Base-by-base conservation (phyloP, 345 rosid genomes). In the Aquilaria sinensis region DNA sequence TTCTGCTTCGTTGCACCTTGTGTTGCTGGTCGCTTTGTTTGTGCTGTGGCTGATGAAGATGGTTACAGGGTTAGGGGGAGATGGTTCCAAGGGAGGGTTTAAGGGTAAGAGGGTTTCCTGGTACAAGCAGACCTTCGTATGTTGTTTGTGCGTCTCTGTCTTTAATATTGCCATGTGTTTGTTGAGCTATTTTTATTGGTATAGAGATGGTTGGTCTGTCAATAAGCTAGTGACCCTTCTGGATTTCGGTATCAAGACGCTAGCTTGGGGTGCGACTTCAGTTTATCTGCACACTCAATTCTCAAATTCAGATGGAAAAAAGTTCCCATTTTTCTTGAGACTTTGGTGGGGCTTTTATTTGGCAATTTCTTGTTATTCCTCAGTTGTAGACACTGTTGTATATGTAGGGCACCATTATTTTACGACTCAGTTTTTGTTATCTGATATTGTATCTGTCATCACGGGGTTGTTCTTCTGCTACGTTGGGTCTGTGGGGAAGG, bases 321-420 rank as follows among this genome's bases (percentile, higher is more conserved):
- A 67, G 56, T 74, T 85, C 32, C 85, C 84, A 4, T 47, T 80
- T 52, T 60, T 76, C 3, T 75, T 90, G 66, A 80, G 87, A 65
- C 55, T 83, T 56, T 90, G 92, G 94, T 81, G 86, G 88, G 83
- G 72, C 14, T 79, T 83, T 61, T 87, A 71, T 70, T 64, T 76
- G 11, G 43, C 71, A 62, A 64, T 83, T 71, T 80, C 92, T 56
- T 80, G 84, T 77, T 87, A 72, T 77, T 77, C 74, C 64, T 74
- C 85, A 56, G 80, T 79, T 64, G 61, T 81, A 61, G 92, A 83
- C 64, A 5, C 75, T 56, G 58, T 84, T 75, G 63, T 75, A 45
- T 70, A 68, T 66, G 54, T 51, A 49, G 71, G 41, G 51, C 75
- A 71, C 52, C 58, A 32, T 12, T 12, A 61, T 8, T 67, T 76